A percentile compares a stretch with the other conserved stretches of the same genome.
phyloP scores from a whole-genome alignment of 2,329 filamentous ascomycete genomes.

The Calonectria pseudoturangicola region DNA sequence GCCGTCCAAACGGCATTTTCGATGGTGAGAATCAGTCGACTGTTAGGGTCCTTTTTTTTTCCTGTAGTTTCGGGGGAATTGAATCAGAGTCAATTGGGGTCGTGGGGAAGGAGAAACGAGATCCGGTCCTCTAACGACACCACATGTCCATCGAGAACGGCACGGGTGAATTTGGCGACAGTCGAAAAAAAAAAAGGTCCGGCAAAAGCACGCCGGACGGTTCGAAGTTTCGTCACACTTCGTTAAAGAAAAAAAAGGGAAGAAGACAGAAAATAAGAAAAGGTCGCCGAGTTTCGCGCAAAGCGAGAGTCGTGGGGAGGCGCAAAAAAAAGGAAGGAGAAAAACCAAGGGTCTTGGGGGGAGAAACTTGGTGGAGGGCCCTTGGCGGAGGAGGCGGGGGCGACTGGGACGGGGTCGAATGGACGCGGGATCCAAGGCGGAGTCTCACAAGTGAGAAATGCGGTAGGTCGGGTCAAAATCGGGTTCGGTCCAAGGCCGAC shows the following conservation, averaged over 20 bases:
- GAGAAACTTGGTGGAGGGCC: constrained; percentile 32
- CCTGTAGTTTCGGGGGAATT: constrained; percentile 13
- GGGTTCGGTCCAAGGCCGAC: constrained; percentile 31
- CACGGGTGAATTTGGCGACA: constrained; percentile 22
- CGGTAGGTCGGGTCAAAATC: constrained; percentile 37
- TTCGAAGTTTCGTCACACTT: constrained; percentile 16
- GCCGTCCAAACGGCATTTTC: constrained; percentile 54
- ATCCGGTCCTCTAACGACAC: constrained; percentile 45
- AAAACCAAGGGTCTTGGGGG: constrained; percentile 35
- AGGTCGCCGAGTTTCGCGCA: constrained; percentile 21
- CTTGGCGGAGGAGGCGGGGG: constrained; percentile 45
- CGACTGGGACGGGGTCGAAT: constrained; percentile 44
- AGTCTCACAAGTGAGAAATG: constrained; percentile 31
- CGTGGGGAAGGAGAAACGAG: constrained; percentile 29
- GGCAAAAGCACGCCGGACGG: constrained; percentile 2
- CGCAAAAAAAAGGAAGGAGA: constrained; percentile 36
- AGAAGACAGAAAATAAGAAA: constrained; percentile 36
- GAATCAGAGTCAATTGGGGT: constrained; percentile 18
- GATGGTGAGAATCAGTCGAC: constrained; percentile 31
- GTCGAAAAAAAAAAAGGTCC: neutral
- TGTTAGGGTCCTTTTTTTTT: constrained; percentile 24
- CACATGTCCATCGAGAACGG: constrained; percentile 46
- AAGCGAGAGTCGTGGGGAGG: constrained; percentile 30
- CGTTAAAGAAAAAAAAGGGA: constrained; percentile 28
- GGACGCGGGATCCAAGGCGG: constrained; percentile 20